These are phyloP conservation scores for Chlamydomonas asymmetrica DNA, from an alignment of 139 green algal species.

Conservation along the genomic window DNA sequence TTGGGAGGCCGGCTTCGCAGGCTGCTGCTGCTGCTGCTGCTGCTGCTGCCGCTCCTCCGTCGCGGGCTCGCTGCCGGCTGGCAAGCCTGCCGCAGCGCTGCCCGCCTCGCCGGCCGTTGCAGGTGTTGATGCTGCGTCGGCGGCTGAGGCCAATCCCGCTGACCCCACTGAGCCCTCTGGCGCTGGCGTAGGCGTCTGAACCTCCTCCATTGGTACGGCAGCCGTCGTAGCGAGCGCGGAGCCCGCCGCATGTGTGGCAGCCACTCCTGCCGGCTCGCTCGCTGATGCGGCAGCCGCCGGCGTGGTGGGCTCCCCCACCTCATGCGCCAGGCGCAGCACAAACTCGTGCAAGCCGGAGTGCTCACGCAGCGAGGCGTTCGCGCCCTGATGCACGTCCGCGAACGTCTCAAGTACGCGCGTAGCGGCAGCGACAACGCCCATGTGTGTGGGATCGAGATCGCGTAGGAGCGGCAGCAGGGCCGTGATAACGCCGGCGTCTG, in stretches of 20 bases:
- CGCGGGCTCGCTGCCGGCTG: neutral
- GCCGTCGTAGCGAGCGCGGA: neutral
- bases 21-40: neutral
- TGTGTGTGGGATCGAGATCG: conserved; percentile 54
- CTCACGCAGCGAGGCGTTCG: conserved; percentile 79
- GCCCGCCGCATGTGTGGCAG: neutral
- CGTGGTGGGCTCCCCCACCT: conserved; percentile 48
- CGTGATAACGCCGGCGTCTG: conserved; percentile 81
- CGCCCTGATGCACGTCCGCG: conserved; percentile 81
- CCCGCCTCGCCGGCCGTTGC: neutral
- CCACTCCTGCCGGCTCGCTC: neutral
- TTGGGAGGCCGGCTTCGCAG: neutral
- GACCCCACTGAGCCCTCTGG: neutral
- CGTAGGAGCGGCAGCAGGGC: conserved; percentile 84
- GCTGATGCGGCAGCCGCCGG: neutral
- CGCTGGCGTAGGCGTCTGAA: neutral
- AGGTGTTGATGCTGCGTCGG: conserved; percentile 2
- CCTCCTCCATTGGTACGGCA: neutral
- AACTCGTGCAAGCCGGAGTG: conserved; percentile 76
- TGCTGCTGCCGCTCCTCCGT: neutral
- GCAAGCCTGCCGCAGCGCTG: neutral
- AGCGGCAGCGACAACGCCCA: conserved; percentile 65
- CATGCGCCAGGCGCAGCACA: conserved; percentile 67
- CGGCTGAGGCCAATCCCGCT: neutral
- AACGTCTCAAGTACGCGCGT: conserved; percentile 87